phyloP scores from a whole-genome alignment of 306 rosid genomes.

The Oemleria cerasiformis region DNA sequence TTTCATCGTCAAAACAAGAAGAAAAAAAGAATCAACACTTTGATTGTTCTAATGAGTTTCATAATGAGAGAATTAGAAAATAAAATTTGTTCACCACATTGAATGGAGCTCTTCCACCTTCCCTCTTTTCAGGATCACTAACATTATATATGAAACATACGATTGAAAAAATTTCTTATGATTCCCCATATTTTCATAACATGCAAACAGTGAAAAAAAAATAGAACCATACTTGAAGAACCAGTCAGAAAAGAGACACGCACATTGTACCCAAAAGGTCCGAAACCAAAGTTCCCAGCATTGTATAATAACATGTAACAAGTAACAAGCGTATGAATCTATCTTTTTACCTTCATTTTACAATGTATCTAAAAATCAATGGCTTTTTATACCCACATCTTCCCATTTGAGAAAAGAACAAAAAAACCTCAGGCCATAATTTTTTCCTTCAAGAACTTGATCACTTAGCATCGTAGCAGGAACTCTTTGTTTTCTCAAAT shows the following conservation, averaged over 20 bases:
- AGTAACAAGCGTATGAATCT: background rate
- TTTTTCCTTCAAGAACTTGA: background rate
- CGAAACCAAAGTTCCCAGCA: background rate
- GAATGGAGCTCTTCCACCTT: background rate
- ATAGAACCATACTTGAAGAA: background rate
- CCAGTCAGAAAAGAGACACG: background rate
- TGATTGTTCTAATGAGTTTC: background rate
- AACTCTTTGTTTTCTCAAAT: background rate
- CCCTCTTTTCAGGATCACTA: background rate
- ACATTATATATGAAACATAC: background rate
- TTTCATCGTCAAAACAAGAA: too few relatives aligned
- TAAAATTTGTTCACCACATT: too few relatives aligned
- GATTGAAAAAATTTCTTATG: background rate
- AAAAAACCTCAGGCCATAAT: background rate
- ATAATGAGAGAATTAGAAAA: too few relatives aligned
- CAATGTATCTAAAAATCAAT: background rate
- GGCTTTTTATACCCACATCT: background rate
- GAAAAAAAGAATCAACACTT: too few relatives aligned
- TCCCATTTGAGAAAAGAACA: background rate
- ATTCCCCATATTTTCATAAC: background rate
- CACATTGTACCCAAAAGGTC: too few relatives aligned
- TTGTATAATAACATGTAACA: background rate
- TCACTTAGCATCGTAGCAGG: background rate
- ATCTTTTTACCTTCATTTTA: background rate
- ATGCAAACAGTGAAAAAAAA: background rate